phyloP scores from a whole-genome alignment of 805 yeast species.

The Tetrapisispora taiwanensis region DNA sequence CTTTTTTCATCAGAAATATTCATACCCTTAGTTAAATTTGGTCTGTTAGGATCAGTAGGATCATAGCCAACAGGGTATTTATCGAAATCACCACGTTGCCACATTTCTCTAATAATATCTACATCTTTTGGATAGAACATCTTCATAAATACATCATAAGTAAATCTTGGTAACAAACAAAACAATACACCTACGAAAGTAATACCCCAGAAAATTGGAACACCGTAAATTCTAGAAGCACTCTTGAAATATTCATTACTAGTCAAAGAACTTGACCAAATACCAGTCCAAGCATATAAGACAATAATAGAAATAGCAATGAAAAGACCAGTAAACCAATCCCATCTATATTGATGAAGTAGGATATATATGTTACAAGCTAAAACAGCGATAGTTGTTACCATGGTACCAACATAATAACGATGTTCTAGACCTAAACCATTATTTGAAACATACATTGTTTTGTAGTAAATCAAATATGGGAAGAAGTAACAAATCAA shows the following conservation, averaged over 20 bases:
- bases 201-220: slow-evolving; percentile 57
- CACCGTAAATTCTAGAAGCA: slow-evolving; percentile 56
- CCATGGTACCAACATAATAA: slow-evolving; percentile 60
- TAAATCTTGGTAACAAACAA: slow-evolving; percentile 61
- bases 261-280: slow-evolving; percentile 52
- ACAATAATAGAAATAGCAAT: slow-evolving; percentile 48
- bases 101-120: slow-evolving; percentile 67
- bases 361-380: slow-evolving; percentile 58
- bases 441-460: slow-evolving; percentile 37
- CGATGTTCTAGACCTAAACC: slow-evolving; percentile 62
- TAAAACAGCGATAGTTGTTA: slow-evolving; percentile 55
- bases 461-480: slow-evolving; percentile 40
- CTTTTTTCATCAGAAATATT: neutral
- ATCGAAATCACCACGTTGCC: slow-evolving; percentile 52
- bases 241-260: slow-evolving; percentile 59
- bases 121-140: slow-evolving; percentile 55
- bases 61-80: slow-evolving; percentile 60
- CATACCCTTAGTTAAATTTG: slow-evolving; percentile 26
- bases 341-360: slow-evolving; percentile 71
- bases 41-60: slow-evolving; percentile 71
- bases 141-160: slow-evolving; percentile 45
- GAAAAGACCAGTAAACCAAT: slow-evolving; percentile 56
- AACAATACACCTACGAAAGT: slow-evolving; percentile 49
- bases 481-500: slow-evolving; percentile 67
- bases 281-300: slow-evolving; percentile 70